Base-by-base conservation (phyloP, 2,329 filamentous ascomycete genomes). In the Claviceps spartinae region DNA sequence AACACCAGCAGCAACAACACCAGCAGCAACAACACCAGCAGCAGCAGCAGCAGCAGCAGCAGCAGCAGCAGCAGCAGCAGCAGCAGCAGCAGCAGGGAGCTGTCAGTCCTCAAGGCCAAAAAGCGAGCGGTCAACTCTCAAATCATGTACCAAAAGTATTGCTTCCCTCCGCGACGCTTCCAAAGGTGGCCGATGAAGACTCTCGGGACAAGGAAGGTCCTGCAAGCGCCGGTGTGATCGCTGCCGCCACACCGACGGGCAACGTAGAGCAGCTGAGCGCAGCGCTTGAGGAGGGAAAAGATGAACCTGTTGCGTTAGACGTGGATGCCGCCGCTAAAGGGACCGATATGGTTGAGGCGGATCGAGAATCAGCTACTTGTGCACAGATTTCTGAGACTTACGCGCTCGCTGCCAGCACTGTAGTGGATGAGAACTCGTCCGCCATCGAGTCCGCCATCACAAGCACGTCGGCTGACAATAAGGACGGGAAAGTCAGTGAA, bases 401-500 rank as follows among this genome's bases (percentile, higher is more conserved):
- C 9, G 47, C 24, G 37, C 22, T 44, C 3, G 16, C 14, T 16
- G 22, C 30, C n/a, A 8, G 36, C 13, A 14, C 30, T 37, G 40
- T 8, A 13, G 5, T 11, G 16, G 42, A 37, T 13, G 26, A 20
- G n/a, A 56, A 59, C 26, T 30, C 34, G 26, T 57, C 58, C 36
- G 48, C 38, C 18, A 36, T n/a, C n/a, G 18, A 18, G 18, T 18
- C 18, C 18, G 18, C 18, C 18, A 18, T n/a, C n/a, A 36, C 55
- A 18, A 60, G 61, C 41, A 47, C 53, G 5, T 66, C 65, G 40
- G 65, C 65, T 13, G 58, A 61, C 45, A 34, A 34, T 11, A 55
- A 62, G 47, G 56, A 68, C 52, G 64, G 66, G 37, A 60, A 61
- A 55, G 58, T 56, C 41, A 61, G 65, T 52, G 61, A 57, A 54